Evolutionary conservation across 352 stramenopile species (phyloP), one percentile per base, ranked within the genome.

Genomic region (Thraustochytrium sp.): DNA sequence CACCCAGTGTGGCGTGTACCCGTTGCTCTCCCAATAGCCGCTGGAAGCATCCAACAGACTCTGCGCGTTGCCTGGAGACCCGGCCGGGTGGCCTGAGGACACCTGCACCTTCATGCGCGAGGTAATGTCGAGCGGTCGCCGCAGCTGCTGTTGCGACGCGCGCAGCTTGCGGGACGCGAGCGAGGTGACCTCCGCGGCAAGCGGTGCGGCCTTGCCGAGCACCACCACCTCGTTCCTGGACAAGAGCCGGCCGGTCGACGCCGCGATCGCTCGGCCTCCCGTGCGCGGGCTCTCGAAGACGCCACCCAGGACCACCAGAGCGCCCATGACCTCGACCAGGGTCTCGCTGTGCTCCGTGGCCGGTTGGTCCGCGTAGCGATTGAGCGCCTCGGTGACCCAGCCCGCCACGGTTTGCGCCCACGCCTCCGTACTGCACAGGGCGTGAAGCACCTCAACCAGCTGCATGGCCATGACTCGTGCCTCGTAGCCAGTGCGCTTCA

Each of bases 1-100:
- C 5, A 80, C 26, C 68, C 68, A 80, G 49, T 80, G 68, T n/a
- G 68, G 68, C 3, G 68, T 72, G 51, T 80, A 80, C 48, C 68
- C 68, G 51, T 80, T 65, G 53, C 68, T 80, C 31, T 77, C 68
- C 68, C 68, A 80, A 4, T 80, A 80, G n/a, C 38, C 38, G 48
- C 16, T 42, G 18, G 44, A 46, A n/a, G 8, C 31, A 34, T 80
- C 68, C 8, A 80, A 31, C 11, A 80, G 31, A 26, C 23, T 26
- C 18, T 46, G 31, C 11, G 68, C 42, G 38, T 80, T 16, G 16
- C 68, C 68, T 44, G 63, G 44, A 8, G 68, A 68, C 8, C 68
- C 68, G n/a, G 68, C 9, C 46, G 68, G 44, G 2, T 80, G 68
- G 18, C 40, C 68, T 31, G 68, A 75, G 9, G 68, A 80, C 34